A percentile compares a stretch with the other conserved stretches of the same genome.
phyloP scores from a whole-genome alignment of 345 rosid species.

The Camelina hispida region DNA sequence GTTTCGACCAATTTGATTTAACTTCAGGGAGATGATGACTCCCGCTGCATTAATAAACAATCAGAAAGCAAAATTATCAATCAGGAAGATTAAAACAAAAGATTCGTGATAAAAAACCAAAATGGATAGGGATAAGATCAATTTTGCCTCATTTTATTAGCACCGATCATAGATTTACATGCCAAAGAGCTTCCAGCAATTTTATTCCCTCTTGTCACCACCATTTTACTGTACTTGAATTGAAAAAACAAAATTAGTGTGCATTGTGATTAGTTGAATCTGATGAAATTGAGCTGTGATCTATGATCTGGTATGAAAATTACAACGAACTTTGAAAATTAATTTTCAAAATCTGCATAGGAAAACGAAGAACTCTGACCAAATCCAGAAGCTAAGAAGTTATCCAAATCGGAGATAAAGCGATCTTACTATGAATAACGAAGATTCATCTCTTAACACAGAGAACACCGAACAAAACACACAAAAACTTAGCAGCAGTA shows the following conservation, averaged over 20 bases:
- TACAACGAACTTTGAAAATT: not conserved
- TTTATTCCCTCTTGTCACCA: slow-evolving; percentile 12
- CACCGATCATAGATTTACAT: slow-evolving; percentile 43
- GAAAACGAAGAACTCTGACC: not conserved
- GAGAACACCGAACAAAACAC: not conserved
- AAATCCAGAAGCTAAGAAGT: slow-evolving; percentile 9
- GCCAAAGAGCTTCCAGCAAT: slow-evolving; percentile 23
- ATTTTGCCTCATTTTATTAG: slow-evolving; percentile 42
- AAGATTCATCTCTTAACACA: slow-evolving; percentile 10
- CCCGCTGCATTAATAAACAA: slow-evolving; percentile 40
- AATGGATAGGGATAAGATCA: slow-evolving; percentile 22
- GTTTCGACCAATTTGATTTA: slow-evolving; percentile 65
- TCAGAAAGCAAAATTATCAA: not conserved
- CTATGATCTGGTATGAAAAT: not conserved
- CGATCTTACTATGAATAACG: slow-evolving; percentile 18
- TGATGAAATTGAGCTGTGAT: slow-evolving; percentile 19
- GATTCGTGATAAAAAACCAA: not conserved
- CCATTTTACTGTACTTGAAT: slow-evolving; percentile 3
- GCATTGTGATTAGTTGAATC: not conserved
- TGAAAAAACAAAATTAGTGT: not conserved
- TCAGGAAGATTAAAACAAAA: slow-evolving; percentile 21
- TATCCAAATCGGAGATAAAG: slow-evolving; percentile 5
- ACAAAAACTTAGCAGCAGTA: not conserved
- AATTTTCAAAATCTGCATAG: not conserved
- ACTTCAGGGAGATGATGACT: slow-evolving; percentile 45